Conservation (phyloP, 805 yeast species). For the Priceomyces castillae region DNA sequence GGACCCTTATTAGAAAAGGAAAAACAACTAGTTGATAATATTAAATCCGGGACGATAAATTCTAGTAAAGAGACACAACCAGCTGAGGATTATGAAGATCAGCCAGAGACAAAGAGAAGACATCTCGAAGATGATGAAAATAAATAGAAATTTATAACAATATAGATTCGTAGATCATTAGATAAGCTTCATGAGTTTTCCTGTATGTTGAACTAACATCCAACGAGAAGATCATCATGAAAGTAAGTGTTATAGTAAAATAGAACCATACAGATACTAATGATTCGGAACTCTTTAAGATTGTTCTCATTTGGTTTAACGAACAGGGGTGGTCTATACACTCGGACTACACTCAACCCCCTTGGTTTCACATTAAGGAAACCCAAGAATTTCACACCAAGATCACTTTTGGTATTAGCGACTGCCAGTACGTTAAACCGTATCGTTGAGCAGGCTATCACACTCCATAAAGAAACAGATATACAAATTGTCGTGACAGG, state of each 20-base stretch:
- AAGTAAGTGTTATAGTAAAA: no score
- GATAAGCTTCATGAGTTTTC: no score
- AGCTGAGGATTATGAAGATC: conserved; percentile 1
- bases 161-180: conserved; percentile 17
- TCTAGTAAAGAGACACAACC: conserved; percentile 1
- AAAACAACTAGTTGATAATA: conserved; percentile 5
- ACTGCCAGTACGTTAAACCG: conserved; percentile 33
- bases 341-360: conserved; percentile 17
- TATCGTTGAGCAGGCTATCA: conserved; percentile 30
- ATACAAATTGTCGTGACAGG: conserved; percentile 42
- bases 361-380: conserved; percentile 4
- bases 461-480: conserved; percentile 19
- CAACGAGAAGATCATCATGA: not conserved
- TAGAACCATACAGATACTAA: no score
- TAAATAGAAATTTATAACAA: conserved; percentile 22
- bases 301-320: not conserved
- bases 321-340: not conserved
- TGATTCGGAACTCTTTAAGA: not conserved
- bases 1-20: conserved; percentile 9
- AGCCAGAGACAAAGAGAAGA: conserved; percentile 1
- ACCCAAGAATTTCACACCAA: conserved; percentile 18
- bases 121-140: conserved; percentile 7
- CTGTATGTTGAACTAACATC: conserved; percentile 3
- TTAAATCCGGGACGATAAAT: no score
- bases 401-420: conserved; percentile 32